Evolutionary conservation across 169 alveolate species (phyloP), one percentile per base, ranked within the genome.

Genomic region (Eimeria tenella): DNA sequence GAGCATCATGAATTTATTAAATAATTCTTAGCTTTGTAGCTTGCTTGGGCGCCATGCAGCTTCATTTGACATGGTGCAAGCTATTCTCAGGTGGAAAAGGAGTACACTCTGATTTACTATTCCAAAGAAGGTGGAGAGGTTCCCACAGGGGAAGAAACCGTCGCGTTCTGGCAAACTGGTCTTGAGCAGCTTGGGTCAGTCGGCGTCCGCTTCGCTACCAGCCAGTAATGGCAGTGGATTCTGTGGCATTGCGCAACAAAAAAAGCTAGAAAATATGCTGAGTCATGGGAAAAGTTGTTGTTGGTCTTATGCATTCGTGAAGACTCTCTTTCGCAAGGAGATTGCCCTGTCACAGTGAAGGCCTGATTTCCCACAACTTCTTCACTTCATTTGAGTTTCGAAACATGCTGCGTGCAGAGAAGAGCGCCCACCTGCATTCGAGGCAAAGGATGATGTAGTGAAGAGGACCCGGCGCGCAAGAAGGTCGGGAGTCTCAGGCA

Each of bases 91-190:
- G 63, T 25, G 25, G 79, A 56, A 56, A 7, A 15, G 0, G 81
- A 21, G 19, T 62, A 84, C 91, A 84, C 91, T n/a, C 73, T 84
- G 11, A 84, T 84, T 49, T 84, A 60, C 91, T 53, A 53, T 9
- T 9, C 31, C 15, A 31, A 60, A 15, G 63, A 60, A 5, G 23
- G 65, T 15, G 60, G 4, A 0, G 13, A 17, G 2, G 58, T 77
- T 60, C 91, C 91, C 52, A 84, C 91, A 8, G 91, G 79, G 11
- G 79, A 0, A 6, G 81, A 84, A 42, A 77, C 91, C 4, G 91
- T 84, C 15, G 21, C 23, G 21, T 60, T 60, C 63, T 84, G 91
- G 91, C n/a, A 84, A 31, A 42, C 65, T 58, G 91, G 91, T 9
- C 62, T 21, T 15, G 53, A 23, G n/a, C 11, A 62, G 81, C 91